These are phyloP conservation scores for Ogataea angusta DNA, from an alignment of 805 yeast species.

Conservation along the genomic window DNA sequence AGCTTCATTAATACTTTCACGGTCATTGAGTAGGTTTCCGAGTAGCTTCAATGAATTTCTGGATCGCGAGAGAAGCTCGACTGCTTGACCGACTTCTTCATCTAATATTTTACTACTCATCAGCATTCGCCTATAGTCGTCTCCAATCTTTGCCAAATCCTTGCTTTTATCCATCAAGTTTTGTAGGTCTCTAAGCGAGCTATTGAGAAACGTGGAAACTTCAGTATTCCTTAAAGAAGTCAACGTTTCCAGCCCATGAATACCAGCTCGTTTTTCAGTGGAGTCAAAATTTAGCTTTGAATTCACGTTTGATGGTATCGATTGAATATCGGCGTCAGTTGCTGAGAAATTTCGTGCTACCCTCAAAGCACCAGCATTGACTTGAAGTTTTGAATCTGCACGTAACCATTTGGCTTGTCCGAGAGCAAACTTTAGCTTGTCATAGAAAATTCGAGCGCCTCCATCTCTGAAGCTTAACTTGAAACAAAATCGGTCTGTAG, in stretches of 20 bases:
- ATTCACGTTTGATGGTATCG: not conserved
- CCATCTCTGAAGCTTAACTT: conserved; percentile 75
- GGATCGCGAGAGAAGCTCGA: conserved; percentile 28
- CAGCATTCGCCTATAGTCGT: conserved; percentile 36
- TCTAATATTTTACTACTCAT: conserved; percentile 14
- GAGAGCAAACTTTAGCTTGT: conserved; percentile 42
- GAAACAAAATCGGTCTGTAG: conserved; percentile 29
- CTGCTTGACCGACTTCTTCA: conserved; percentile 23
- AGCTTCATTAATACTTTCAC: conserved; percentile 23
- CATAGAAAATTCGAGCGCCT: conserved; percentile 56
- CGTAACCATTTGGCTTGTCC: conserved; percentile 50
- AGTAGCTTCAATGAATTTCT: conserved; percentile 28
- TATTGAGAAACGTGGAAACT: conserved; percentile 58
- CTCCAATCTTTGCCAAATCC: conserved; percentile 60
- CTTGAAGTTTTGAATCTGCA: conserved; percentile 17
- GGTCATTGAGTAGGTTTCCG: conserved; percentile 27
- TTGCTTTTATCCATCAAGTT: conserved; percentile 74
- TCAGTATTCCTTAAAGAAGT: conserved; percentile 53
- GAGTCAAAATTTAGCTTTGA: no score
- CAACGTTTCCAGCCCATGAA: conserved; percentile 62
- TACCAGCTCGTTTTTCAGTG: conserved; percentile 47
- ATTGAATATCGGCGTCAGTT: not conserved
- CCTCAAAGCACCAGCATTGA: conserved; percentile 37
- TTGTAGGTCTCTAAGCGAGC: conserved; percentile 73
- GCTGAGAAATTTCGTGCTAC: conserved; percentile 4